Evolutionary conservation across 768 basidiomycete species (phyloP), one percentile per base, ranked within the genome.

Genomic region (Cubamyces sp.): DNA sequence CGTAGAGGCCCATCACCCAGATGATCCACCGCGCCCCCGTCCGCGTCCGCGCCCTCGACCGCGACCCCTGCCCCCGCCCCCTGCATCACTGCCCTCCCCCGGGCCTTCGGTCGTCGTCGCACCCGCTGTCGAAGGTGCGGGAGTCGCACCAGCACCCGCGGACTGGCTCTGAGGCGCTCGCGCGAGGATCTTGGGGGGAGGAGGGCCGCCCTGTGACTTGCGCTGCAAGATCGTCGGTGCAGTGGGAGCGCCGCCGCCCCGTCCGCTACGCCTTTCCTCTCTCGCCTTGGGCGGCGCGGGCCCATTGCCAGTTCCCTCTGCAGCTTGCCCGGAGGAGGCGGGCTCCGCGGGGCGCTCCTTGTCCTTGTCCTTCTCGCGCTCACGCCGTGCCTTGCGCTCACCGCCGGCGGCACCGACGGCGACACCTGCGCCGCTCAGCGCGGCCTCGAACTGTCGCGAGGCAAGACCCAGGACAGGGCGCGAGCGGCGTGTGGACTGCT

Each of bases 381-480:
- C 78, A 19, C 75, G 71, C 25, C 79, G 75, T 8, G 70, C 40
- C 37, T 70, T 64, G 12, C 70, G 66, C 2, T 70, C 60, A 3
- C 63, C 69, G 5, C 49, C 47, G n/a, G n/a, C n/a, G n/a, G n/a
- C n/a, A n/a, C 47, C 23, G 30, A 56, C 55, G 2, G 55, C 45
- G 4, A 85, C 84, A 5, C 85, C 86, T 0, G 85, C 84, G 0
- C 87, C 85, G 59, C 74, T 90, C 28, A 92, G 73, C 8, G 90
- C 90, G 7, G 85, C 88, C 66, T 90, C 88, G 54, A 92, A 87
- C 15, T 90, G 87, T 14, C 89, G 79, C 3, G 84, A 85, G 0
- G 80, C 86, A 8, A 88, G 70, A 0, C 88, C 87, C 34, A 91
- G 74, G 11, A 87, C 78, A 1, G 87, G 87, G 6, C 88, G 82